These are phyloP conservation scores for Fusarium beomiforme DNA, from an alignment of 2,329 filamentous ascomycete genomes.

Conservation along the genomic window DNA sequence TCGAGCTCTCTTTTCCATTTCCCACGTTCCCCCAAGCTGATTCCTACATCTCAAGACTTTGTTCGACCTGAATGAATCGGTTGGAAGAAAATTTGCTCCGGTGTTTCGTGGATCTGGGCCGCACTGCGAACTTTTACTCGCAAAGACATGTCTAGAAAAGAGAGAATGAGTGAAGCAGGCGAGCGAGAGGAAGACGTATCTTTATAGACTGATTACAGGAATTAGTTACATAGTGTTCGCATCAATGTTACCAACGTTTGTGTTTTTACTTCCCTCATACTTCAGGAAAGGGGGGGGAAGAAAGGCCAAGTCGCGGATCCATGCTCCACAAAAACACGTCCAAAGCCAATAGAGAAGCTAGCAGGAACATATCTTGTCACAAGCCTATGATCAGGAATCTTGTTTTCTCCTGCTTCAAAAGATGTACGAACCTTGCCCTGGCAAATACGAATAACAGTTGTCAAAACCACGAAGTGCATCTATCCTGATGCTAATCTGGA, in stretches of 20 bases:
- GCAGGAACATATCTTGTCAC: not conserved
- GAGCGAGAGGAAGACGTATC: accelerated
- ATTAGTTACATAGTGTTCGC: accelerated
- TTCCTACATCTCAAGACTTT: not conserved
- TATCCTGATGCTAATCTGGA: not conserved
- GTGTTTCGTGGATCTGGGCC: not conserved
- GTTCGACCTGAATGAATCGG: accelerated
- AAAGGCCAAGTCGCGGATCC: not conserved
- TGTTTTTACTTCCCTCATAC: accelerated
- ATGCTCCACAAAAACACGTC: not conserved
- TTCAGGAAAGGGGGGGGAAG: not conserved
- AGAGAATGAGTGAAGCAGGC: not conserved
- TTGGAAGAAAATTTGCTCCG: not conserved
- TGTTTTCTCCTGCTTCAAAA: not conserved
- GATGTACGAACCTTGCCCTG: not conserved
- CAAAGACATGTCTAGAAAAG: not conserved
- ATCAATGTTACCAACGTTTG: not conserved
- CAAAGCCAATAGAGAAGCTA: too few species aligned
- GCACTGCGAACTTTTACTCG: not conserved
- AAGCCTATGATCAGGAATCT: not conserved
- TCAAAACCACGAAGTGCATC: not conserved
- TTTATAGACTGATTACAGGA: not conserved
- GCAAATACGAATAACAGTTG: accelerated
- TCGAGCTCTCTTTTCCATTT: too few species aligned
- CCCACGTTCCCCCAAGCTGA: too few species aligned